Evolutionary conservation across 257 asterid genomes (phyloP), one percentile per base, ranked within the genome.

Genomic region (Solanum etuberosum): DNA sequence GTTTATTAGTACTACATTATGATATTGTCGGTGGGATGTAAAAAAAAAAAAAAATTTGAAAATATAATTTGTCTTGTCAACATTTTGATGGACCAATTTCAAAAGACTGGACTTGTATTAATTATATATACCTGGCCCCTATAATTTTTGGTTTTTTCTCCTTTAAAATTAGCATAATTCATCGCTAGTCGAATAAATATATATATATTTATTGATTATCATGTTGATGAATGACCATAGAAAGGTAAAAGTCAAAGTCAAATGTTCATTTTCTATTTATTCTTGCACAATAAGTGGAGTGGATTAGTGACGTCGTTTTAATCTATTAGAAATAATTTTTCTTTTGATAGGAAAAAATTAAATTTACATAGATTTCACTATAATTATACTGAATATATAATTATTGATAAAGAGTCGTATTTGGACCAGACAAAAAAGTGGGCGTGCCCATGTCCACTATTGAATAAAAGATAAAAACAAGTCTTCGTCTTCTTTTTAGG

Each of bases 341-440:
- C 1, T n/a, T 63, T n/a, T 1, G 1, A 0, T 11, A 5, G 8
- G 0, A 27, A 6, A 6, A 67, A 1, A 0, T 29, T 0, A 67
- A 29, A 29, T 15, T 6, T 0, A 68, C 7, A 7, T 14, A 14
- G 0, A 6, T 3, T 68, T 1, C 4, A 13, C 0, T 14, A 3
- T 14, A 27, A 65, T 25, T 65, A 27, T 25, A 25, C 0, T n/a
- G 20, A 65, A 27, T 29, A 65, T 67, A n/a, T 10, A 2, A 61
- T 4, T n/a, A 11, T 61, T n/a, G 15, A 10, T 5, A 10, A 9
- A 23, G 25, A 27, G 16, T 43, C 5, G 2, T 18, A 9, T 34
- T 48, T 5, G 68, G 85, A 48, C 43, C 68, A 81, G 21, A 81
- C 16, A 5, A 46, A 80, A 80, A 1, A 29, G 67, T 80, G 27